A percentile compares a stretch with the other conserved stretches of the same genome.
These are phyloP conservation scores for Aspergillus ustus DNA, from an alignment of 2,329 filamentous ascomycete genomes.

Conservation along the genomic window DNA sequence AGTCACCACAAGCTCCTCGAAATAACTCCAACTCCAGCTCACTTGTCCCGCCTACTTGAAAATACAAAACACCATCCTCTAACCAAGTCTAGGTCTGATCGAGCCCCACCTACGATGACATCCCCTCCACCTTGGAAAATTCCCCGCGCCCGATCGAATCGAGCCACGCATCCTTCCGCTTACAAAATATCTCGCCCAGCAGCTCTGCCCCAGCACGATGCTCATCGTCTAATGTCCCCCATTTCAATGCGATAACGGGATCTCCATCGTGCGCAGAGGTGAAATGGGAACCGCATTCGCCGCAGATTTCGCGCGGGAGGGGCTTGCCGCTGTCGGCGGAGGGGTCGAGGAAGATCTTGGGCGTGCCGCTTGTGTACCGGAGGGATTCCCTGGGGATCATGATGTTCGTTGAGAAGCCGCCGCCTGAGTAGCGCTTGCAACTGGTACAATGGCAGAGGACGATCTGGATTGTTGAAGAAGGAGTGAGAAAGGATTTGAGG, in stretches of 20 bases:
- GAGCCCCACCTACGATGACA: not conserved
- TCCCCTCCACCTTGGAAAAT: not conserved
- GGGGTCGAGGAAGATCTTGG: constrained; percentile 26
- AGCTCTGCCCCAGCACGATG: constrained; percentile 18
- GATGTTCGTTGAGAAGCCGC: constrained; percentile 31
- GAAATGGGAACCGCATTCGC: constrained; percentile 29
- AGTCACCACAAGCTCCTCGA: not conserved
- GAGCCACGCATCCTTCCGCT: constrained; percentile 29
- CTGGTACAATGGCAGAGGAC: constrained; percentile 31
- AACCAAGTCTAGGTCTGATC: not conserved
- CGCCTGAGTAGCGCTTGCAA: constrained; percentile 34
- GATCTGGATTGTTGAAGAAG: constrained; percentile 14
- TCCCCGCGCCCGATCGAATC: constrained; percentile 15
- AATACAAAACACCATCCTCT: not conserved
- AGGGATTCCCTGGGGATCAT: constrained; percentile 21
- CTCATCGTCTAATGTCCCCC: constrained; percentile 30
- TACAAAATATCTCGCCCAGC: constrained; percentile 27
- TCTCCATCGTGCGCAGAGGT: constrained; percentile 19
- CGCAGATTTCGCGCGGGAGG: constrained; percentile 28
- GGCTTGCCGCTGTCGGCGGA: constrained; percentile 16
- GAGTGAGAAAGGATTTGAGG: not conserved
- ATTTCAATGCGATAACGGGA: constrained; percentile 24
- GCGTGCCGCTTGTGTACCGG: constrained; percentile 25
- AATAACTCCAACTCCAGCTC: not conserved
- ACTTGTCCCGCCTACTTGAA: not conserved